Percentiles rank a stretch among this genome's conserved stretches.
These are phyloP conservation scores for Xylaria bambusicola DNA, from an alignment of 495 filamentous ascomycete species.

Conservation along the genomic window DNA sequence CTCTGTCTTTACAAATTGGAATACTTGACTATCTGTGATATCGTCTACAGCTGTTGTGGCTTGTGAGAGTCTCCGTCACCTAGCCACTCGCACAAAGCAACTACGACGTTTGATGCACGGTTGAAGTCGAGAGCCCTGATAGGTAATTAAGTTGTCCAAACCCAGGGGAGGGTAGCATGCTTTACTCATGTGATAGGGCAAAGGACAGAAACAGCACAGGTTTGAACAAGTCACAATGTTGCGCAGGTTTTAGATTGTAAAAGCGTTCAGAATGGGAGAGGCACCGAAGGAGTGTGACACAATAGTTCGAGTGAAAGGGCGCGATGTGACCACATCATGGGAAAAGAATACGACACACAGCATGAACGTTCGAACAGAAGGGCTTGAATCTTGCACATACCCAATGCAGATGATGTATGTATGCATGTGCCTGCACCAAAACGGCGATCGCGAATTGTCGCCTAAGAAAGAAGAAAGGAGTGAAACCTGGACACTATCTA, in stretches of 20 bases:
- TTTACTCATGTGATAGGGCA: neutral
- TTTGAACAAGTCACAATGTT: conserved; percentile 5
- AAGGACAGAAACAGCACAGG: neutral
- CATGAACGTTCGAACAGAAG: neutral
- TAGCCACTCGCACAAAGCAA: too few species aligned
- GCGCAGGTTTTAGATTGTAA: neutral
- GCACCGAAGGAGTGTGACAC: neutral
- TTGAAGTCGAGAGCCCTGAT: too few species aligned
- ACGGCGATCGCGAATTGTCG: conserved; percentile 15
- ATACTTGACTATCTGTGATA: too few species aligned
- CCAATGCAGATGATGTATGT: neutral
- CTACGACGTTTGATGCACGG: too few species aligned
- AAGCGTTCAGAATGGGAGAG: neutral
- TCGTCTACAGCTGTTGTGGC: too few species aligned
- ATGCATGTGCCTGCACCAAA: neutral
- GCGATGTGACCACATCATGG: neutral
- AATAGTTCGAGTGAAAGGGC: neutral
- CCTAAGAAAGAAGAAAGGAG: neutral
- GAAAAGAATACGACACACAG: neutral
- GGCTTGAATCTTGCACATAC: neutral
- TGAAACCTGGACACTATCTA: too few species aligned
- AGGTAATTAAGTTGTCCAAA: conserved; percentile 9
- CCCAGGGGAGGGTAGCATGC: neutral
- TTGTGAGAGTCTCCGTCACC: too few species aligned
- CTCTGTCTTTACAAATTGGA: too few species aligned